Percentiles rank a stretch among this genome's conserved stretches.
phyloP scores from a whole-genome alignment of 1,284 basidiomycete species.

The Coniferiporia sulphurascens region DNA sequence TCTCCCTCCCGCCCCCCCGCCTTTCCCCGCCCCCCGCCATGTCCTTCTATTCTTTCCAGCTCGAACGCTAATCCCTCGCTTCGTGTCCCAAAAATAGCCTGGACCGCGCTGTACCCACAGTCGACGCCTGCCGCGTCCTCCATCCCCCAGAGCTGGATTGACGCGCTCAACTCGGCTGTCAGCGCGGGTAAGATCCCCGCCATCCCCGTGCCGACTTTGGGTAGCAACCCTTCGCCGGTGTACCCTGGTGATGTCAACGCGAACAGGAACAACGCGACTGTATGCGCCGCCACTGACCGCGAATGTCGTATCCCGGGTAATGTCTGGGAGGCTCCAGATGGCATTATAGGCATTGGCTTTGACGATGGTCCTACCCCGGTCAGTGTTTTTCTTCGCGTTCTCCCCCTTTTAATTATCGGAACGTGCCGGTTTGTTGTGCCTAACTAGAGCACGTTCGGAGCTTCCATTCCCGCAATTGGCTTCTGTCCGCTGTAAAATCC shows the following conservation, averaged over 20 bases:
- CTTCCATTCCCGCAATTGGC: conserved; percentile 11
- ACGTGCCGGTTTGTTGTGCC: no score
- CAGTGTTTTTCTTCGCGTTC: conserved; percentile 20
- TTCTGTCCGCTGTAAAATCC: no score
- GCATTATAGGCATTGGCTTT: conserved; percentile 56
- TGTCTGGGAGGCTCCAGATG: conserved; percentile 67
- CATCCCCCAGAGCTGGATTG: conserved; percentile 61
- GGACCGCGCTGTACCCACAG: conserved; percentile 51
- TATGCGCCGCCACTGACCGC: conserved; percentile 64
- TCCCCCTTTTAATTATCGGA: no score
- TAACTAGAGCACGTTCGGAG: neutral
- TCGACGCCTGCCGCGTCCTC: conserved; percentile 37
- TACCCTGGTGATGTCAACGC: conserved; percentile 56
- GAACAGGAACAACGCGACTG: conserved; percentile 31
- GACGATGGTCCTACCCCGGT: conserved; percentile 77
- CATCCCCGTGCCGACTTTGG: conserved; percentile 47
- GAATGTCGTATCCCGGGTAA: conserved; percentile 55
- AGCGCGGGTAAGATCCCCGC: conserved; percentile 69
- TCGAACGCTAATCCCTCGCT: conserved; percentile 1
- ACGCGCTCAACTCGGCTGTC: conserved; percentile 60
- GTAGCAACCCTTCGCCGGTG: conserved; percentile 40
- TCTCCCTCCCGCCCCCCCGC: conserved; percentile 42
- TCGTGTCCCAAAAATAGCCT: conserved; percentile 38
- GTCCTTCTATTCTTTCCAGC: conserved; percentile 1
- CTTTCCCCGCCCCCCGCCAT: conserved; percentile 38